Evolutionary conservation across 2,329 filamentous ascomycete species (phyloP).

Genomic region (Fusarium fujikuroi): DNA sequence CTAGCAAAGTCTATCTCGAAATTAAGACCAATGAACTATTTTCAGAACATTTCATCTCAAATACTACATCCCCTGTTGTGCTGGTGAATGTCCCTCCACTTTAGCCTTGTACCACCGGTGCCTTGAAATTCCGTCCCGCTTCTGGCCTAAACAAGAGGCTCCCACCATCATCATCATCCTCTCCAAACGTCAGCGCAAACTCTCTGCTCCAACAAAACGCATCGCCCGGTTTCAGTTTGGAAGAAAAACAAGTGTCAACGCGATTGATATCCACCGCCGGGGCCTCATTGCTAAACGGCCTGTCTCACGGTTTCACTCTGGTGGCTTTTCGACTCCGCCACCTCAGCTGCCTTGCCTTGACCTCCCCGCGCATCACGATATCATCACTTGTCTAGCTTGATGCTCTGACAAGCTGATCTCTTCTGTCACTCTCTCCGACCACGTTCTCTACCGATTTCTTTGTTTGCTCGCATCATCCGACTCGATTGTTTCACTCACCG

Average conservation of each 20-base stretch:
- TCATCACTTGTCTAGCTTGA: conserved; percentile 37
- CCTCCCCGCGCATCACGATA: conserved; percentile 15
- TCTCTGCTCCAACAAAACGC: conserved; percentile 22
- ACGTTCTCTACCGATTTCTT: conserved; percentile 41
- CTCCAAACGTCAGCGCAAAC: conserved; percentile 36
- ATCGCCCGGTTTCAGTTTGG: neutral
- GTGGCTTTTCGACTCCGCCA: conserved; percentile 35
- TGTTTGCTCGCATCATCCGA: conserved; percentile 21
- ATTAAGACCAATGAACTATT: neutral
- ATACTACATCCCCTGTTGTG: conserved; percentile 8
- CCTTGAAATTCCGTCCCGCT: conserved; percentile 48
- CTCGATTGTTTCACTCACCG: neutral
- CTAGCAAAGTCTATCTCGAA: conserved; percentile 25
- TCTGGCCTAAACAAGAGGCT: conserved; percentile 17
- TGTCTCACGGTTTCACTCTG: conserved; percentile 30
- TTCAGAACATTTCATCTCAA: neutral
- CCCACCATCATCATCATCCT: conserved; percentile 32
- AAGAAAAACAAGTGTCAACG: neutral
- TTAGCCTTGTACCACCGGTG: conserved; percentile 31
- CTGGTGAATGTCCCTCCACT: neutral
- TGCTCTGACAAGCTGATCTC: conserved; percentile 41
- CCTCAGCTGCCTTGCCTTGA: conserved; percentile 15
- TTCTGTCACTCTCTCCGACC: conserved; percentile 10
- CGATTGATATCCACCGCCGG: neutral
- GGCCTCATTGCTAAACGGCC: neutral